Evolutionary conservation across 2,329 filamentous ascomycete genomes (phyloP).

Genomic region (Colletotrichum karsti): DNA sequence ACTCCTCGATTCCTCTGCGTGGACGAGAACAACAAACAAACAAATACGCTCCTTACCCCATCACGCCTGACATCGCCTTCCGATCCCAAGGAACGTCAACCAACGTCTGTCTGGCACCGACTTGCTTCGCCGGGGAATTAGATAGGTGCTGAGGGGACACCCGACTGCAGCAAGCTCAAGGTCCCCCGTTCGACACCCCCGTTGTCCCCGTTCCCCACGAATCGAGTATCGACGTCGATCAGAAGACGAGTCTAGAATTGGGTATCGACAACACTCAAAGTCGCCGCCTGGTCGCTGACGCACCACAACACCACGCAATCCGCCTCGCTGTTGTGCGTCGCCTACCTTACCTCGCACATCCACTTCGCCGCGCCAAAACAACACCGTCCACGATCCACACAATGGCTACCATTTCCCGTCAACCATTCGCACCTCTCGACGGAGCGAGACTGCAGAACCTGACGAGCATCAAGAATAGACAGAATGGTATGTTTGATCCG

Average conservation of each 20-base stretch:
- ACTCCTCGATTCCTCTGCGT: conserved; percentile 18
- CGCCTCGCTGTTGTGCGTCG: neutral
- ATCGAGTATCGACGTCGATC: conserved; percentile 19
- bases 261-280: neutral
- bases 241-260: conserved; percentile 4
- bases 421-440: conserved; percentile 80
- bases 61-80: neutral
- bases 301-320: neutral
- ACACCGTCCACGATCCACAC: conserved; percentile 27
- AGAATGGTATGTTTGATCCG: conserved; percentile 67
- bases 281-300: neutral
- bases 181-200: neutral
- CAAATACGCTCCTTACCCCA: conserved; percentile 15
- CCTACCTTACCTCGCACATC: neutral
- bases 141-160: neutral
- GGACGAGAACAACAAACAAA: conserved; percentile 28
- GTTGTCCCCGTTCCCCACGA: conserved; percentile 15
- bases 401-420: conserved; percentile 68
- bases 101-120: conserved; percentile 19
- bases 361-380: conserved; percentile 12
- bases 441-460: conserved; percentile 74
- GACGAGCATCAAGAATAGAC: conserved; percentile 80
- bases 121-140: conserved; percentile 1
- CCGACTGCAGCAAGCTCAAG: neutral
- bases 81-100: neutral